These are phyloP conservation scores for Tricholoma matsutake DNA, from an alignment of 768 basidiomycete species.

Conservation along the genomic window DNA sequence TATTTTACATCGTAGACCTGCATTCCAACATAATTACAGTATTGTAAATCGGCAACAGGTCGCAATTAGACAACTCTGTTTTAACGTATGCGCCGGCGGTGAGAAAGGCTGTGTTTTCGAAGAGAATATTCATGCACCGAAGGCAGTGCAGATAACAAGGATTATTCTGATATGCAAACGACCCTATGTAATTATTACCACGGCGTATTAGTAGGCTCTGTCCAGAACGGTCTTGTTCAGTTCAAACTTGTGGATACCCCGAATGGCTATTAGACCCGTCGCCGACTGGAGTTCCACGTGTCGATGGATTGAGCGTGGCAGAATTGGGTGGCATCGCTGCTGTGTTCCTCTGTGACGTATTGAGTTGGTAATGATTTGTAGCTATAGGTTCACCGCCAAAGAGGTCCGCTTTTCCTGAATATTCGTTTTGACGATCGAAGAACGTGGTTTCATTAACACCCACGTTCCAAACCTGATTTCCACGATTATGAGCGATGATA, in stretches of 20 bases:
- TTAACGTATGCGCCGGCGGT: neutral
- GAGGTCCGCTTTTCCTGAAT: neutral
- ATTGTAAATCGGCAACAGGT: neutral
- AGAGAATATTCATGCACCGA: neutral
- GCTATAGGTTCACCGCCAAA: neutral
- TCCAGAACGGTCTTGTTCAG: too few relatives aligned
- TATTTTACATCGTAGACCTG: neutral
- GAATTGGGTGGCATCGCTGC: neutral
- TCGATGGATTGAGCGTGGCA: neutral
- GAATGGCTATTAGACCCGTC: neutral
- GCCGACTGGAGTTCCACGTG: neutral
- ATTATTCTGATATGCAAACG: neutral
- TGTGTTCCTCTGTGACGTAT: neutral
- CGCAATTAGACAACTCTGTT: neutral
- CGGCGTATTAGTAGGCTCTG: neutral
- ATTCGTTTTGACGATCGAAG: neutral
- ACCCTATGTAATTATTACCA: neutral
- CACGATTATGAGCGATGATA: slow-evolving; percentile 9
- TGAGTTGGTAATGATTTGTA: neutral
- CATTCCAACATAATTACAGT: neutral
- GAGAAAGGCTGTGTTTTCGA: neutral
- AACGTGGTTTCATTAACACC: slow-evolving; percentile 9
- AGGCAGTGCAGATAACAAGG: neutral
- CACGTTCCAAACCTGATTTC: slow-evolving; percentile 10
- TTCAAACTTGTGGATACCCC: neutral